phyloP scores from a whole-genome alignment of 1,284 basidiomycete species.

The Malassezia sympodialis region DNA sequence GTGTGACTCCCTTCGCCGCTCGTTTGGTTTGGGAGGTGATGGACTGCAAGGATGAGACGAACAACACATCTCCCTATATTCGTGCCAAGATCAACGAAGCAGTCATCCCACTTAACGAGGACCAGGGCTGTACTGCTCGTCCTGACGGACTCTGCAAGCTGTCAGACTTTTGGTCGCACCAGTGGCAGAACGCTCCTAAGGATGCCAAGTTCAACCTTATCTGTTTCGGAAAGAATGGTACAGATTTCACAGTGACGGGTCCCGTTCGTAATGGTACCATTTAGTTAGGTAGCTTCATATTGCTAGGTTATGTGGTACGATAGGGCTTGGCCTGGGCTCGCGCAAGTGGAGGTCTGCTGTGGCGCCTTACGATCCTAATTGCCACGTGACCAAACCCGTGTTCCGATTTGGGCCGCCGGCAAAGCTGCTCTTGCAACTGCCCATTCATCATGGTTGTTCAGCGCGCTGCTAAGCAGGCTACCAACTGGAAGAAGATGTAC shows the following conservation, averaged over 20 bases:
- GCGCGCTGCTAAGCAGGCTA: conserved; percentile 9
- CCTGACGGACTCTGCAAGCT: conserved; percentile 72
- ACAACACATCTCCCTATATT: conserved; percentile 54
- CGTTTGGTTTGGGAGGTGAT: conserved; percentile 29
- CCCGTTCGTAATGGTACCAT: conserved; percentile 12
- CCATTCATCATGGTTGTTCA: conserved; percentile 7
- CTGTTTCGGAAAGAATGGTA: conserved; percentile 37
- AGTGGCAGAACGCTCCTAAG: conserved; percentile 21
- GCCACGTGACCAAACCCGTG: conserved; percentile 8
- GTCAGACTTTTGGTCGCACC: conserved; percentile 58
- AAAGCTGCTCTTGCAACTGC: neutral
- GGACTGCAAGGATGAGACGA: conserved; percentile 18
- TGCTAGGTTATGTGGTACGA: too few relatives aligned
- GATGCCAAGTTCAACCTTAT: conserved; percentile 38
- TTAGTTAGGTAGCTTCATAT: neutral
- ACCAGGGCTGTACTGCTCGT: conserved; percentile 56
- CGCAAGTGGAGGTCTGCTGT: neutral
- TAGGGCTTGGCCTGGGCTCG: neutral
- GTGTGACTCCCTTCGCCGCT: conserved; percentile 33
- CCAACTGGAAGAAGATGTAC: conserved; percentile 11
- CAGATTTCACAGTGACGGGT: conserved; percentile 23
- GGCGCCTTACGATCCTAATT: neutral
- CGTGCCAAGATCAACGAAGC: conserved; percentile 67
- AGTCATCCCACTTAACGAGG: conserved; percentile 58
- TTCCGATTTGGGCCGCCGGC: conserved; percentile 6